Percentiles rank a stretch among this genome's conserved stretches.
Conservation (phyloP, 1,284 basidiomycete species). For the Microbotryum lychnidis-dioicae region DNA sequence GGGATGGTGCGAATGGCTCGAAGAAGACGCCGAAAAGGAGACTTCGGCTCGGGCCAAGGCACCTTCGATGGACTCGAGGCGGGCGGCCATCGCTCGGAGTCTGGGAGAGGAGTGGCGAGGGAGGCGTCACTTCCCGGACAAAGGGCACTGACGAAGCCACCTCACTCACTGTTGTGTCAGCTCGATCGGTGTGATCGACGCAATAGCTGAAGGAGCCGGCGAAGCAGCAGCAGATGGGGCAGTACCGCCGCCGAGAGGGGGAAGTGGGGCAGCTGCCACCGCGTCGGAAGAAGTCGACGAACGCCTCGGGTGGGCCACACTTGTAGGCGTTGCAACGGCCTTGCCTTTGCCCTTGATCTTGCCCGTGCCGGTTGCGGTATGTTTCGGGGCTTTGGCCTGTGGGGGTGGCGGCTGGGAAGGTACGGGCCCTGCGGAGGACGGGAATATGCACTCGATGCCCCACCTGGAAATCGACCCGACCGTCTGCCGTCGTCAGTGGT, state of each 20-base stretch:
- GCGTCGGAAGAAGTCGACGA: no score
- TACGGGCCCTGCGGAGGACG: constrained; percentile 2
- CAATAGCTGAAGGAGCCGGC: not conserved
- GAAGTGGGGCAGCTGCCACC: not conserved
- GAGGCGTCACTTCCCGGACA: not conserved
- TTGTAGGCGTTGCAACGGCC: no score
- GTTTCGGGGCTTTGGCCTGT: not conserved
- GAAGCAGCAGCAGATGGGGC: not conserved
- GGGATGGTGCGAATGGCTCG: not conserved
- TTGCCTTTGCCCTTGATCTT: no score
- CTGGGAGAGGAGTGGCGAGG: not conserved
- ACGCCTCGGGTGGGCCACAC: no score
- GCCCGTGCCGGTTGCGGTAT: no score
- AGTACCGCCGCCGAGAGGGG: not conserved
- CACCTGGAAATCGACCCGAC: constrained; percentile 4
- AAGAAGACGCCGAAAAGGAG: not conserved
- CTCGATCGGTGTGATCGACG: not conserved
- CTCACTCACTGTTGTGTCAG: constrained; percentile 21
- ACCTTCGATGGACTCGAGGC: constrained; percentile 24
- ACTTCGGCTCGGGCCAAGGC: constrained; percentile 20
- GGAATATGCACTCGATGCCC: constrained; percentile 28
- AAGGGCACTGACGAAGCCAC: not conserved
- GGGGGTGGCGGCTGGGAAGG: not conserved
- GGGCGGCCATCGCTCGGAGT: constrained; percentile 24
- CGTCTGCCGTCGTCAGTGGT: not conserved